Conservation (phyloP, 2,329 filamentous ascomycete species). For the Aspergillus terreus region DNA sequence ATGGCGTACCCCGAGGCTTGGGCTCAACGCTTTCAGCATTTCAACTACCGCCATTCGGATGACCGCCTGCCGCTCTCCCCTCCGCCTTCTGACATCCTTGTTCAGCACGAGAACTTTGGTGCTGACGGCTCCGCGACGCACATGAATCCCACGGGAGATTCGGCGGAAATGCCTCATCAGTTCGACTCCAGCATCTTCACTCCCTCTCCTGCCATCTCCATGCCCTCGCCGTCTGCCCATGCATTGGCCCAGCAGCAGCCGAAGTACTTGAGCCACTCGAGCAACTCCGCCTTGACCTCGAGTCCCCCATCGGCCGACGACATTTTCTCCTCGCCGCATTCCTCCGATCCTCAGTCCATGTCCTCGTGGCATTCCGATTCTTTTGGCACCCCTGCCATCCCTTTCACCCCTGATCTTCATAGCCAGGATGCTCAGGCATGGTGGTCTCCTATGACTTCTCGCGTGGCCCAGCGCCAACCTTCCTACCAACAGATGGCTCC, state of each 20-base stretch:
- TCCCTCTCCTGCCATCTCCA: slow-evolving; percentile 30
- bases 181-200: slow-evolving; percentile 32
- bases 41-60: slow-evolving; percentile 46
- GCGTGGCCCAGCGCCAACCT: slow-evolving; percentile 32
- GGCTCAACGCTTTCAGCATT: slow-evolving; percentile 53
- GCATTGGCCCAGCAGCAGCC: slow-evolving; percentile 29
- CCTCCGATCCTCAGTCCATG: slow-evolving; percentile 36
- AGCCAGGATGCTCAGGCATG: slow-evolving; percentile 35
- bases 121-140: slow-evolving; percentile 25
- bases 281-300: slow-evolving; percentile 28
- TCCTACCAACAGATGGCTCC: slow-evolving; percentile 35
- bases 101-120: slow-evolving; percentile 37
- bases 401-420: slow-evolving; percentile 39
- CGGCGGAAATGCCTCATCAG: slow-evolving; percentile 28
- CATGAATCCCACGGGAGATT: slow-evolving; percentile 34
- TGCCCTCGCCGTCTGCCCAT: slow-evolving; percentile 29
- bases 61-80: slow-evolving; percentile 43
- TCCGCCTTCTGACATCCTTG: slow-evolving; percentile 42
- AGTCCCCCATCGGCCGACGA: slow-evolving; percentile 37
- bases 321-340: slow-evolving; percentile 37
- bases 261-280: slow-evolving; percentile 29
- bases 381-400: slow-evolving; percentile 32
- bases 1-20: slow-evolving; percentile 46
- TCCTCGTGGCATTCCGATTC: slow-evolving; percentile 41
- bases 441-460: slow-evolving; percentile 39